Evolutionary conservation across 306 rosid species (phyloP).

Genomic region (barrel medic (Medicago truncatula)): DNA sequence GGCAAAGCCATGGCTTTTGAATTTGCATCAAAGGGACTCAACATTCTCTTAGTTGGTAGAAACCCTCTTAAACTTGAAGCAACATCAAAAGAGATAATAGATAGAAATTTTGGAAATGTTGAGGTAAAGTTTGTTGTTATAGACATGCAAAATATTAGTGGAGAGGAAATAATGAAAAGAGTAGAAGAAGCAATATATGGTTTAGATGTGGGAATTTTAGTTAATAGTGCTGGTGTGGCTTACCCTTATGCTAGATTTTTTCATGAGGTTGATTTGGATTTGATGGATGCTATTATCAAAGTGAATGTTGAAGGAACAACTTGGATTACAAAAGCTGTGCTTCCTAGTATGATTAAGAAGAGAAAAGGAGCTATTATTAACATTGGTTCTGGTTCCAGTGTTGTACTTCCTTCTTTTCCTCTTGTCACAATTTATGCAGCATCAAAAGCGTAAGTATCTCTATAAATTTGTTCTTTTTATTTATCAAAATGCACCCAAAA

Average conservation of each 20-base stretch:
- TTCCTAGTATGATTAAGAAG: slow-evolving; percentile 59
- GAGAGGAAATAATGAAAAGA: slow-evolving; percentile 46
- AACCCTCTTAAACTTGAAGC: slow-evolving; percentile 46
- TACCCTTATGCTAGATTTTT: slow-evolving; percentile 46
- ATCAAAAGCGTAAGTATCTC: slow-evolving; percentile 58
- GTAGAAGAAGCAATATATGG: slow-evolving; percentile 44
- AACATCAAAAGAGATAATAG: slow-evolving; percentile 43
- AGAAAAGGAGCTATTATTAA: slow-evolving; percentile 62
- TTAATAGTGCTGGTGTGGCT: slow-evolving; percentile 48
- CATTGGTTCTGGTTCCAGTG: slow-evolving; percentile 58
- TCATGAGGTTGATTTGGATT: slow-evolving; percentile 48
- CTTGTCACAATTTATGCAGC: slow-evolving; percentile 56
- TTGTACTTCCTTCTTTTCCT: slow-evolving; percentile 56
- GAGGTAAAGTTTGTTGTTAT: slow-evolving; percentile 39
- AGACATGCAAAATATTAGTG: slow-evolving; percentile 42
- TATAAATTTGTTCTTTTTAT: not conserved
- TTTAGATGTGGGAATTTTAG: slow-evolving; percentile 46
- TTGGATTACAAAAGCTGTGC: slow-evolving; percentile 59
- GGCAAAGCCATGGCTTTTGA: slow-evolving; percentile 77
- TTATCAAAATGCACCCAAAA: not conserved
- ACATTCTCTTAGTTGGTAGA: slow-evolving; percentile 61
- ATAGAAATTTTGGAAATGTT: not conserved
- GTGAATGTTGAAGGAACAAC: slow-evolving; percentile 57
- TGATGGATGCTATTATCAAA: slow-evolving; percentile 40
- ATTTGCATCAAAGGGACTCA: slow-evolving; percentile 64